Evolutionary conservation across 768 basidiomycete species (phyloP).

Genomic region (Podaxis pistillaris): DNA sequence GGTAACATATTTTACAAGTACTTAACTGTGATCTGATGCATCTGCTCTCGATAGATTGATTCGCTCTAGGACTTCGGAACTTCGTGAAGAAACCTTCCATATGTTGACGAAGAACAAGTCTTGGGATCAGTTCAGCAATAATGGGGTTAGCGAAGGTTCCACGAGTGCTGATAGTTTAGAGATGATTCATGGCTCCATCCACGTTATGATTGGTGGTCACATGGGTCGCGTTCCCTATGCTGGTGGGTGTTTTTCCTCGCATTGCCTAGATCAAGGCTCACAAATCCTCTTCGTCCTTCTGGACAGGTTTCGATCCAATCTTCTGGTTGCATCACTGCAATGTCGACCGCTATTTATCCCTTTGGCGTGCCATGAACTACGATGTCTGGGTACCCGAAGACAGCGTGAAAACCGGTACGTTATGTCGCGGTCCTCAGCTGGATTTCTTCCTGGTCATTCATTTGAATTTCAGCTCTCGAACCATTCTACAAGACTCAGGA

Average conservation of each 20-base stretch:
- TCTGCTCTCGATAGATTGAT: conserved; percentile 7
- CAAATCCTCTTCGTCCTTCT: no score
- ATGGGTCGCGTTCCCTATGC: conserved; percentile 41
- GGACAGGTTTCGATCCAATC: conserved; percentile 47
- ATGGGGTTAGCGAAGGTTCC: conserved; percentile 32
- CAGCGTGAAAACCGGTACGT: conserved; percentile 27
- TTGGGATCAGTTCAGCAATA: conserved; percentile 49
- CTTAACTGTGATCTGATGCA: no score
- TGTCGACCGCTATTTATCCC: conserved; percentile 49
- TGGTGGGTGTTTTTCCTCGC: conserved; percentile 24
- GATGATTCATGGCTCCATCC: conserved; percentile 47
- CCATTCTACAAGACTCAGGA: conserved; percentile 43
- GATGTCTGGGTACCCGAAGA: conserved; percentile 35
- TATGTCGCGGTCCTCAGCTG: conserved; percentile 20
- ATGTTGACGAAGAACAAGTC: conserved; percentile 35
- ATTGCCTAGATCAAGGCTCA: no score
- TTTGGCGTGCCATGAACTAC: conserved; percentile 49
- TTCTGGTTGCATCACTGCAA: conserved; percentile 56
- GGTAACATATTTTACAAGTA: not conserved
- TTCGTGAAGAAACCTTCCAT: conserved; percentile 33
- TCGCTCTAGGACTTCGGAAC: conserved; percentile 21
- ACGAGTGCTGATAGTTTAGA: conserved; percentile 45
- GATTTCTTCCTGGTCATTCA: not conserved
- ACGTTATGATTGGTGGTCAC: conserved; percentile 41
- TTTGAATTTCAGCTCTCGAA: conserved; percentile 32